phyloP scores from a whole-genome alignment of 2,329 filamentous ascomycete species.

The Monosporascus sp. region DNA sequence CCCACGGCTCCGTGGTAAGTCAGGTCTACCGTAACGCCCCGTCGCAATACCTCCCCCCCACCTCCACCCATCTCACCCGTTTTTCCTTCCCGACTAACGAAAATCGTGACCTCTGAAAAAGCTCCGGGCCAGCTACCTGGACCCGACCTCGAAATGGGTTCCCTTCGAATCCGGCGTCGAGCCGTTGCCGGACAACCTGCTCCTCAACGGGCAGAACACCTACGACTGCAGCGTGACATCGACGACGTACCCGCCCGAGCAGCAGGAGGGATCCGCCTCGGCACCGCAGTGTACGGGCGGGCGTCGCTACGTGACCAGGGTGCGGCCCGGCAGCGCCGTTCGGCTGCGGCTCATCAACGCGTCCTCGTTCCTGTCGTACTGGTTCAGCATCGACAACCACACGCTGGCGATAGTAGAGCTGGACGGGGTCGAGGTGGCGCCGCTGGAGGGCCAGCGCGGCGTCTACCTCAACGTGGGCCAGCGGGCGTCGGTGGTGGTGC shows the following conservation, averaged over 20 bases:
- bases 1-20: slow-evolving; percentile 27
- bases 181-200: slow-evolving; percentile 34
- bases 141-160: slow-evolving; percentile 28
- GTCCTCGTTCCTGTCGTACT: slow-evolving; percentile 32
- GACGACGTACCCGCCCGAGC: slow-evolving; percentile 19
- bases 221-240: slow-evolving; percentile 28
- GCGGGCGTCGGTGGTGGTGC: slow-evolving; percentile 31
- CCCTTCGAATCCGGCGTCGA: slow-evolving; percentile 31
- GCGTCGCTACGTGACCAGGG: slow-evolving; percentile 24
- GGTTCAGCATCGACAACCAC: slow-evolving; percentile 34
- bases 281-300: slow-evolving; percentile 24
- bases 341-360: slow-evolving; percentile 36
- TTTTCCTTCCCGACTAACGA: no score
- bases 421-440: slow-evolving; percentile 33
- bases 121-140: slow-evolving; percentile 26
- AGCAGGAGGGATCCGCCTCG: background rate
- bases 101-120: slow-evolving; percentile 1
- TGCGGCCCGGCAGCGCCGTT: slow-evolving; percentile 20
- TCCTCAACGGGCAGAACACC: slow-evolving; percentile 33
- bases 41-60: background rate
- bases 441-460: slow-evolving; percentile 24
- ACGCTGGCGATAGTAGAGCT: slow-evolving; percentile 32
- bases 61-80: background rate
- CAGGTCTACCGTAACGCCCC: no score
- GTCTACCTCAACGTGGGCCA: slow-evolving; percentile 35